These are phyloP conservation scores for Yarrowia deformans DNA, from an alignment of 805 yeast genomes.

Conservation along the genomic window DNA sequence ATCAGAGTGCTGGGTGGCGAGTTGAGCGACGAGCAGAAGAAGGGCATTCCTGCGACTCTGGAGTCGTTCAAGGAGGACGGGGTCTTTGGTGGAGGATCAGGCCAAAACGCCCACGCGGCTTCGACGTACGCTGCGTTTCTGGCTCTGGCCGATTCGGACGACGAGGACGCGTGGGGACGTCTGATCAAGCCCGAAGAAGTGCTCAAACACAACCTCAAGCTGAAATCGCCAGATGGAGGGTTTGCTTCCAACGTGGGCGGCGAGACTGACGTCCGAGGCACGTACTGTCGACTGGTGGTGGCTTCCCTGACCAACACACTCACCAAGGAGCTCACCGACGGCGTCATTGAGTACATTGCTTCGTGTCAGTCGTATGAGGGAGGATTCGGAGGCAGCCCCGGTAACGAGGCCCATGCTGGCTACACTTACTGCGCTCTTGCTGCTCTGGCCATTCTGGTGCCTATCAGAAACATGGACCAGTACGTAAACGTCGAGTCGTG, in stretches of 20 bases:
- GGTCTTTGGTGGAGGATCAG: conserved; percentile 86
- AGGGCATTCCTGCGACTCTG: conserved; percentile 47
- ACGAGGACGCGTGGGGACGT: conserved; percentile 52
- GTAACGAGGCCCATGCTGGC: conserved; percentile 96
- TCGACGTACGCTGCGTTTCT: conserved; percentile 79
- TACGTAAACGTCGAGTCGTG: conserved; percentile 58
- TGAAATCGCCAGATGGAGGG: conserved; percentile 77
- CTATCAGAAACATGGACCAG: conserved; percentile 49
- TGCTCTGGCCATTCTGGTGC: conserved; percentile 59
- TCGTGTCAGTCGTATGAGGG: conserved; percentile 93
- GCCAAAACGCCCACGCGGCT: conserved; percentile 85
- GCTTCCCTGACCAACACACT: conserved; percentile 70
- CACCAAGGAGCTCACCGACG: conserved; percentile 64
- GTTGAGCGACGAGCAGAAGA: conserved; percentile 43
- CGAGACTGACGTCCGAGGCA: conserved; percentile 81
- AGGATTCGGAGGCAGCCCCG: conserved; percentile 86
- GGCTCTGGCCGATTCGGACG: conserved; percentile 62
- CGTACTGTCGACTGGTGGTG: conserved; percentile 81
- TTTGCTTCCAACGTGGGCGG: conserved; percentile 79
- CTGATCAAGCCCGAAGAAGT: conserved; percentile 57
- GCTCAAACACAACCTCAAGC: conserved; percentile 66
- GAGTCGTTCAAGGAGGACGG: conserved; percentile 54
- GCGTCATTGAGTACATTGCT: conserved; percentile 65
- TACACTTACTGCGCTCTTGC: conserved; percentile 91
- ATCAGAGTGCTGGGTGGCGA: conserved; percentile 55